Conservation (phyloP, 2,329 filamentous ascomycete genomes). For the Microascus cirrosus region DNA sequence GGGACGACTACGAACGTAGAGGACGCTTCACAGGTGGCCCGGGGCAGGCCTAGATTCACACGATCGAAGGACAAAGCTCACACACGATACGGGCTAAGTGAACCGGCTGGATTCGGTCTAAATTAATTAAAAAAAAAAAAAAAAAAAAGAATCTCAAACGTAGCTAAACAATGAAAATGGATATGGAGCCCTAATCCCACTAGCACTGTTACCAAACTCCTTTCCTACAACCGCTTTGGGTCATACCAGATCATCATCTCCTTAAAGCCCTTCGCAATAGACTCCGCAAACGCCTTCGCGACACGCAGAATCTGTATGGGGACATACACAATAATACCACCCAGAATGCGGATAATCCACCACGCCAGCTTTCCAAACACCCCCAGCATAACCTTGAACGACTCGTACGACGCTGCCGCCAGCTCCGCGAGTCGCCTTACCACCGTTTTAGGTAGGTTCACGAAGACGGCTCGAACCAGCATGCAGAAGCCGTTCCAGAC, state of each 20-base stretch:
- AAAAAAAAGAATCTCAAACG: no score
- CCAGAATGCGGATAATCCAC: slow-evolving; percentile 12
- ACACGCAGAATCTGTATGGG: slow-evolving; percentile 21
- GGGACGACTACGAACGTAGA: no score
- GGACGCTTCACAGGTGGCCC: no score
- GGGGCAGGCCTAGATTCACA: no score
- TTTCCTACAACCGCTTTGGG: slow-evolving; percentile 17
- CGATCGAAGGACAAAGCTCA: no score
- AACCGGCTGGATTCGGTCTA: no score
- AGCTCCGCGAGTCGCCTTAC: slow-evolving; percentile 12
- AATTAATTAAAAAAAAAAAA: no score
- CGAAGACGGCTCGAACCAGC: slow-evolving; percentile 18
- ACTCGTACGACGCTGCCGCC: slow-evolving; percentile 13
- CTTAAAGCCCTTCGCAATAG: slow-evolving; percentile 17
- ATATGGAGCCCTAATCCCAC: no score
- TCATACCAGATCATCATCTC: slow-evolving; percentile 24
- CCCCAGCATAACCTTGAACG: slow-evolving; percentile 19
- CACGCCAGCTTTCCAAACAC: slow-evolving; percentile 15
- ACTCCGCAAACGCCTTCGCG: slow-evolving; percentile 16
- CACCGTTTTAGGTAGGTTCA: slow-evolving; percentile 16
- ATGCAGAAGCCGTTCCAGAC: slow-evolving; percentile 22
- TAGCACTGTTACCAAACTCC: background rate
- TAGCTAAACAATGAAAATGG: no score
- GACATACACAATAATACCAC: slow-evolving; percentile 20
- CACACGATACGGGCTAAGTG: no score